Evolutionary conservation across 768 basidiomycete species (phyloP).

Genomic region (Phaeotremella skinneri): DNA sequence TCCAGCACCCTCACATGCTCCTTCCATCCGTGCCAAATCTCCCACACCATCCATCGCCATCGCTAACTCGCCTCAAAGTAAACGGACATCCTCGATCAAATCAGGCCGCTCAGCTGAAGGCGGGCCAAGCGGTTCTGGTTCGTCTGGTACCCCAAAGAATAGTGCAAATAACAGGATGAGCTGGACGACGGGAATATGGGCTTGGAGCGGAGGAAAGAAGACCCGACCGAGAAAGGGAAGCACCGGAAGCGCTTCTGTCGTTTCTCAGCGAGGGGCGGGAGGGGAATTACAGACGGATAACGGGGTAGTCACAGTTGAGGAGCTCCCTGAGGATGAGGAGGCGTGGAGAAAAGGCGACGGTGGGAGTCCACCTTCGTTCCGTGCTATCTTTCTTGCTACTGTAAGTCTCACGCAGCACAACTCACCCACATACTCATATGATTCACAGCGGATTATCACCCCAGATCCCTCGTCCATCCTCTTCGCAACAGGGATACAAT

Average conservation of each 20-base stretch:
- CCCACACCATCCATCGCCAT: slow-evolving; percentile 27
- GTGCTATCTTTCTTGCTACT: slow-evolving; percentile 47
- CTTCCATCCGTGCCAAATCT: slow-evolving; percentile 16
- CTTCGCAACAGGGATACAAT: slow-evolving; percentile 18
- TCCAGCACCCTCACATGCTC: slow-evolving; percentile 17
- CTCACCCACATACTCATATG: background rate
- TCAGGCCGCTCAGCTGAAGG: slow-evolving; percentile 1
- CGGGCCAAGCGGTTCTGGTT: background rate
- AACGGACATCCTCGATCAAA: background rate
- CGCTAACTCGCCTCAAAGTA: slow-evolving; percentile 11
- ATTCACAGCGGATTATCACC: slow-evolving; percentile 39
- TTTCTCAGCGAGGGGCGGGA: background rate
- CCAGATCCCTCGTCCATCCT: slow-evolving; percentile 46
- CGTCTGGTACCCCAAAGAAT: slow-evolving; percentile 2
- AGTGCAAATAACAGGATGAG: slow-evolving; percentile 14
- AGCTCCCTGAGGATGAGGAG: slow-evolving; percentile 28
- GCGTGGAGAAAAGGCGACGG: slow-evolving; percentile 40
- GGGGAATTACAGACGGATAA: background rate
- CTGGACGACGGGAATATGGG: slow-evolving; percentile 46
- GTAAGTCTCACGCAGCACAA: slow-evolving; percentile 12
- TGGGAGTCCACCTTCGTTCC: slow-evolving; percentile 41
- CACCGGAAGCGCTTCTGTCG: background rate
- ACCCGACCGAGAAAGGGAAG: slow-evolving; percentile 17
- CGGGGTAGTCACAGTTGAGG: slow-evolving; percentile 6
- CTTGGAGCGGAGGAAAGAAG: slow-evolving; percentile 26